These are phyloP conservation scores for Tuctoria greenei DNA, from an alignment of 176 grass and related monocot species.

Conservation along the genomic window DNA sequence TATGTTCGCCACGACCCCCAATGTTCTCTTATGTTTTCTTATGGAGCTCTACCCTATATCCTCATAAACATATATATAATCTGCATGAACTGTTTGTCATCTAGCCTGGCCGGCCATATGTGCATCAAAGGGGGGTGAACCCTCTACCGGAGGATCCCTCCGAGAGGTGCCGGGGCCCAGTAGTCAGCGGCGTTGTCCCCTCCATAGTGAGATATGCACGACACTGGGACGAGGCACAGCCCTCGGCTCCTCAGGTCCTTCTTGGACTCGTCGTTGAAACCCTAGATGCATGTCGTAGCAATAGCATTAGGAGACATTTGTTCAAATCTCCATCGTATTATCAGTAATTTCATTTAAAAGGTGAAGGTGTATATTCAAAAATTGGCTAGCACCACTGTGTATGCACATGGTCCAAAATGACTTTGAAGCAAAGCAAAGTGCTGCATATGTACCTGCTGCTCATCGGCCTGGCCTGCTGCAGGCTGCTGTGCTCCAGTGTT, in stretches of 20 bases:
- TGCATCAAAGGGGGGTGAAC: not conserved
- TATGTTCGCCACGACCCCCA: slow-evolving; percentile 58
- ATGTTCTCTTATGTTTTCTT: slow-evolving; percentile 15
- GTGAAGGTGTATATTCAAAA: no score
- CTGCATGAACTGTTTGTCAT: slow-evolving; percentile 10
- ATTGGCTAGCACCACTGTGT: not conserved
- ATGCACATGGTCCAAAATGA: slow-evolving; percentile 29
- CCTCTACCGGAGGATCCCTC: slow-evolving; percentile 47
- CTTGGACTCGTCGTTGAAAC: slow-evolving; percentile 44
- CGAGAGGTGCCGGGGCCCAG: slow-evolving; percentile 58
- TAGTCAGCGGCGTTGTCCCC: slow-evolving; percentile 67
- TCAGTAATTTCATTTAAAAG: no score
- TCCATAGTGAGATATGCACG: slow-evolving; percentile 76
- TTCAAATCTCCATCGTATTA: not conserved
- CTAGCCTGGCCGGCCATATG: not conserved
- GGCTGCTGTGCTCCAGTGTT: slow-evolving; percentile 34
- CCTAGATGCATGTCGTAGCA: slow-evolving; percentile 32
- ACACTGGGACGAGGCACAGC: slow-evolving; percentile 90
- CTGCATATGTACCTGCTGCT: slow-evolving; percentile 41
- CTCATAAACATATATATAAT: slow-evolving; percentile 27
- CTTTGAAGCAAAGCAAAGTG: slow-evolving; percentile 66
- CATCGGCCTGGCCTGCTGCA: slow-evolving; percentile 34
- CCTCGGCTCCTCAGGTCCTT: slow-evolving; percentile 84
- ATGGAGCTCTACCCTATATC: not conserved
- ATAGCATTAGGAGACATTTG: not conserved